phyloP scores from a whole-genome alignment of 768 basidiomycete species.

The Tulasnella sp. region DNA sequence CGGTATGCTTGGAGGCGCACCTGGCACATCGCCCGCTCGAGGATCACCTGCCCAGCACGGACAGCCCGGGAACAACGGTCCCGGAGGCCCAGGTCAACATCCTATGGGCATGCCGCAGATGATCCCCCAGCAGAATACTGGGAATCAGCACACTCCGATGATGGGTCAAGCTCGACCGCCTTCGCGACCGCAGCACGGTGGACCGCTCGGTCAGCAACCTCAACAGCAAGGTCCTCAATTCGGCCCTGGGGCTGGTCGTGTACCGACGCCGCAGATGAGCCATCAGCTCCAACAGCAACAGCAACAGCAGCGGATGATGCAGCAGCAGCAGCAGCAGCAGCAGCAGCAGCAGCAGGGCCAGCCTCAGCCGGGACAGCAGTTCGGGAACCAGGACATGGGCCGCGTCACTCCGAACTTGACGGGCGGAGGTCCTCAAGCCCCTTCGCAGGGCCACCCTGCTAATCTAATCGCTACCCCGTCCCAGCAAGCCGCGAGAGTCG shows the following conservation, averaged over 20 bases:
- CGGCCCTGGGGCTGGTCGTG: not conserved
- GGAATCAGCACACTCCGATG: not conserved
- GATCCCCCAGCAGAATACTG: not conserved
- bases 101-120: not conserved
- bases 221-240: conserved; percentile 4
- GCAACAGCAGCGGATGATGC: not conserved
- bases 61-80: not conserved
- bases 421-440: not conserved
- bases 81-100: not conserved
- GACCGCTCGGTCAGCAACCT: not conserved
- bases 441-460: not conserved
- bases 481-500: conserved; percentile 8
- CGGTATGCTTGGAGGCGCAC: not conserved
- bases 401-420: not conserved
- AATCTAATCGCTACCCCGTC: conserved; percentile 19
- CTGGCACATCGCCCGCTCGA: not conserved
- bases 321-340: conserved; percentile 1
- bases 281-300: not conserved
- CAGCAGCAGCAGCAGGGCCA: conserved; percentile 10
- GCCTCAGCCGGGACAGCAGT: not conserved
- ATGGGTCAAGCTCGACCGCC: not conserved
- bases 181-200: not conserved
- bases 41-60: not conserved
- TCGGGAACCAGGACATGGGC: not conserved
- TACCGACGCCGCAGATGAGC: conserved; percentile 1